These are phyloP conservation scores for Blastocystis sp. DNA, from an alignment of 352 stramenopile genomes.

Conservation along the genomic window DNA sequence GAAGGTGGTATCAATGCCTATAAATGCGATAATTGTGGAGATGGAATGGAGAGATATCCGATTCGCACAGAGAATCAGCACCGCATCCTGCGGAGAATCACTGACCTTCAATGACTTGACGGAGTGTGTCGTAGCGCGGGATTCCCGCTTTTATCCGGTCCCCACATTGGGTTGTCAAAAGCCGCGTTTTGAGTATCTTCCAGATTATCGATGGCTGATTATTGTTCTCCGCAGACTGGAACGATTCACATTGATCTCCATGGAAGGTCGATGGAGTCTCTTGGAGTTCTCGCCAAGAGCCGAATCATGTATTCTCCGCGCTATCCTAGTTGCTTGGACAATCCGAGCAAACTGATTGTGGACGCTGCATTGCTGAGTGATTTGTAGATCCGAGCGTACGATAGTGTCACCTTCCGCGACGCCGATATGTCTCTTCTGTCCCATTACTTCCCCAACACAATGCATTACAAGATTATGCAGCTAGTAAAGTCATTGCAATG, in stretches of 20 bases:
- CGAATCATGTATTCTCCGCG: slow-evolving; percentile 4
- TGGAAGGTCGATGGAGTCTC: neutral
- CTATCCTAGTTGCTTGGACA: neutral
- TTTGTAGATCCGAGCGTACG: slow-evolving; percentile 10
- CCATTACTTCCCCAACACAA: slow-evolving; percentile 53
- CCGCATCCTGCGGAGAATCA: neutral
- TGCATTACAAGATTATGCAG: slow-evolving; percentile 12
- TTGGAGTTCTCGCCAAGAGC: neutral
- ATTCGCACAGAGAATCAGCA: too few species aligned
- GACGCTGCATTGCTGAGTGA: neutral
- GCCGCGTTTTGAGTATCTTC: neutral
- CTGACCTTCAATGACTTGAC: neutral
- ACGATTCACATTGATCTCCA: slow-evolving; percentile 46
- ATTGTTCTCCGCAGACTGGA: slow-evolving; percentile 26
- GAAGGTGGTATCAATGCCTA: too few species aligned
- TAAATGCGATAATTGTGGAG: too few species aligned
- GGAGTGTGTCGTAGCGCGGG: neutral
- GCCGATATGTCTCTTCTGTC: neutral
- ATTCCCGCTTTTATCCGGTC: neutral
- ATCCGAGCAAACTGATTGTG: neutral
- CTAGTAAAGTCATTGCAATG: neutral
- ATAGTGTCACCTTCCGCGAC: slow-evolving; percentile 7
- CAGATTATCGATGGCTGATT: slow-evolving; percentile 16
- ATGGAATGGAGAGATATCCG: too few species aligned
- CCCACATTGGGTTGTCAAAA: neutral